phyloP scores from a whole-genome alignment of 2,329 filamentous ascomycete species.

The Neofusicoccum parvum region DNA sequence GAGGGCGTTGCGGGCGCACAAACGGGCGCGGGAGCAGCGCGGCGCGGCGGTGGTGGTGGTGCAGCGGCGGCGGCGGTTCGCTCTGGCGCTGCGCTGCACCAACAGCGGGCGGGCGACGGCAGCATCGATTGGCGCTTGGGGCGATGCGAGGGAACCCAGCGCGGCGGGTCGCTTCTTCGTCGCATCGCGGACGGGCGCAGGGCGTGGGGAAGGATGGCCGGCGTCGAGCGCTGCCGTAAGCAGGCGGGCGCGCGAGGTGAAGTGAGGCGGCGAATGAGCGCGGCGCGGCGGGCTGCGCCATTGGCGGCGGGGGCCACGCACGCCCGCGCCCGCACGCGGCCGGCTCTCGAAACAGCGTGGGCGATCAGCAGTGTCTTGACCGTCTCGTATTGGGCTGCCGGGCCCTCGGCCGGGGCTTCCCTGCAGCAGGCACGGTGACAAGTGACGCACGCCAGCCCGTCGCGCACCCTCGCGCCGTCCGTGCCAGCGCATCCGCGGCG shows the following conservation, averaged over 20 bases:
- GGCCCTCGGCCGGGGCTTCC: neutral
- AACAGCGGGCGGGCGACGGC: neutral
- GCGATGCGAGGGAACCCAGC: constrained; percentile 14
- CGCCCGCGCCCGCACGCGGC: constrained; percentile 1
- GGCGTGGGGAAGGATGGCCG: constrained; percentile 10
- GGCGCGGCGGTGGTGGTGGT: constrained; percentile 9
- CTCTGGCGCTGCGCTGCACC: neutral
- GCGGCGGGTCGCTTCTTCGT: constrained; percentile 10
- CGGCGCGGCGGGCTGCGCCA: neutral
- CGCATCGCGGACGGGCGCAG: neutral
- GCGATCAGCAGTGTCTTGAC: neutral
- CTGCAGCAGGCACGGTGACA: constrained; percentile 1
- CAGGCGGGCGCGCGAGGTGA: neutral
- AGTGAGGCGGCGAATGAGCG: constrained; percentile 8
- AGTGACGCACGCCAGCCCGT: constrained; percentile 8
- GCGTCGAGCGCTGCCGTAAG: neutral
- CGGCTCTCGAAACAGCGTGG: constrained; percentile 16
- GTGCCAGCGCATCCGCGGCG: constrained; percentile 17
- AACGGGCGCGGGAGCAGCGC: neutral
- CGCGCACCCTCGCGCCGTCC: neutral
- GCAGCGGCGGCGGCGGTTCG: neutral
- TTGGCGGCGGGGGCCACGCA: neutral
- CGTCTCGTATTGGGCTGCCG: constrained; percentile 15
- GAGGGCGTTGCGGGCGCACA: neutral
- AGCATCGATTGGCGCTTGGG: constrained; percentile 5